Conservation (phyloP, 345 rosid genomes). For the Sonneratia alba region DNA sequence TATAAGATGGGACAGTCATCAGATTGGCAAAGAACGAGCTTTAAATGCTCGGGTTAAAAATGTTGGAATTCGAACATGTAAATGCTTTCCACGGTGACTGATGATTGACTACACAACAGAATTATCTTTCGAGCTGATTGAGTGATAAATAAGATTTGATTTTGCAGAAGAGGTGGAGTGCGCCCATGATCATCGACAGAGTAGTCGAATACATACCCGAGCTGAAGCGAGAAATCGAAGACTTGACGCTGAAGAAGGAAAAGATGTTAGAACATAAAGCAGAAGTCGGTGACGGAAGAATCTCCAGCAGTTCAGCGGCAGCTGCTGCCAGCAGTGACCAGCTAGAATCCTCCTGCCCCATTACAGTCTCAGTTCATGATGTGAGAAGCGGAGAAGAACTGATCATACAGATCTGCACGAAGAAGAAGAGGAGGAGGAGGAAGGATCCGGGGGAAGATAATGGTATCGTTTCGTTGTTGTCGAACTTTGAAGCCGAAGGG, state of each 20-base stretch:
- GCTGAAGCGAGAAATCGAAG: conserved; percentile 23
- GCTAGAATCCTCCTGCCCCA: background rate
- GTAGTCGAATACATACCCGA: conserved; percentile 29
- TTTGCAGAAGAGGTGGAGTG: conserved; percentile 22
- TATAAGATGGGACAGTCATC: no score
- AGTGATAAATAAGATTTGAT: background rate
- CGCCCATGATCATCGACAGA: conserved; percentile 20
- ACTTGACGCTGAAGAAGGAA: conserved; percentile 19
- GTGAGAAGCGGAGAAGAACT: conserved; percentile 21
- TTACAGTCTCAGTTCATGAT: conserved; percentile 21
- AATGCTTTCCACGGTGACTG: no score
- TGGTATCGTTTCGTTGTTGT: conserved; percentile 14
- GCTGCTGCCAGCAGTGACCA: background rate
- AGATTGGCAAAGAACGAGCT: no score
- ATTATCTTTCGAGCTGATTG: background rate
- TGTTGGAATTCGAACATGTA: background rate
- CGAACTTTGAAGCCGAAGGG: conserved; percentile 24
- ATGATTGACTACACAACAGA: background rate
- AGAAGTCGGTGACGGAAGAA: background rate
- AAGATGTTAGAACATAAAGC: conserved; percentile 4
- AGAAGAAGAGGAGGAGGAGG: background rate
- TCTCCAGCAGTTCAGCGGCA: background rate
- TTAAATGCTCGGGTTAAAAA: no score
- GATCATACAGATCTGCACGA: conserved; percentile 20
- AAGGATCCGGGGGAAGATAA: background rate